Conservation (phyloP, 495 filamentous ascomycete genomes). For the Hyaloscypha finlandica region DNA sequence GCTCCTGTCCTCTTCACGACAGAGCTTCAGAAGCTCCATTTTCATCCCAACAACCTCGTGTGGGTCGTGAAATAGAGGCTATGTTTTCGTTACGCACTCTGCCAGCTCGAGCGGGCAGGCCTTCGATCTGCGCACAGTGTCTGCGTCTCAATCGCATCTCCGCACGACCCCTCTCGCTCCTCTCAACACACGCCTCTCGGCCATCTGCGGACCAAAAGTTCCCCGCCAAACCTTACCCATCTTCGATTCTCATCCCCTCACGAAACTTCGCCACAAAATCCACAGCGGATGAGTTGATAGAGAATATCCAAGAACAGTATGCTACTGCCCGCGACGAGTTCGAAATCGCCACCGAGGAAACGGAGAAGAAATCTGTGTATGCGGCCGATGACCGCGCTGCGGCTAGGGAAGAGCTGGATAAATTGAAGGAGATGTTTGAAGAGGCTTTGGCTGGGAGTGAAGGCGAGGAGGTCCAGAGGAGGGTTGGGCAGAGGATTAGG, state of each 20-base stretch:
- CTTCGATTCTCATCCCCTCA: neutral
- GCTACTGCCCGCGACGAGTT: slow-evolving; percentile 55
- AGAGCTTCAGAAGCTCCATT: neutral
- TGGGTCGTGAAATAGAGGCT: neutral
- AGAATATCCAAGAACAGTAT: slow-evolving; percentile 48
- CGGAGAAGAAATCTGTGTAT: slow-evolving; percentile 54
- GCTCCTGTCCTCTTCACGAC: neutral
- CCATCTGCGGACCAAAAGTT: neutral
- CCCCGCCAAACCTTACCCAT: neutral
- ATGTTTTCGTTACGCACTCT: slow-evolving; percentile 25
- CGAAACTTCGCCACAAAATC: slow-evolving; percentile 24
- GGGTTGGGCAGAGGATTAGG: slow-evolving; percentile 51
- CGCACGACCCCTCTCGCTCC: neutral
- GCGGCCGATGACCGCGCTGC: slow-evolving; percentile 54
- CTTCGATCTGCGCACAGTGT: slow-evolving; percentile 16
- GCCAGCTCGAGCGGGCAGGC: slow-evolving; percentile 10
- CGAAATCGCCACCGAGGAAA: slow-evolving; percentile 59
- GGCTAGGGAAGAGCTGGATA: slow-evolving; percentile 51
- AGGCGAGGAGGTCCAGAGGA: slow-evolving; percentile 50
- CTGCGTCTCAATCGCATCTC: slow-evolving; percentile 13
- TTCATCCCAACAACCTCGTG: neutral
- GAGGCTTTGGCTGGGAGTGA: slow-evolving; percentile 39
- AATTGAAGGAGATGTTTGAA: slow-evolving; percentile 49
- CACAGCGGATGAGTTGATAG: slow-evolving; percentile 43
- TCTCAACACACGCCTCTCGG: neutral